These are phyloP conservation scores for Amanita exitialis DNA, from an alignment of 768 basidiomycete species.

Conservation along the genomic window DNA sequence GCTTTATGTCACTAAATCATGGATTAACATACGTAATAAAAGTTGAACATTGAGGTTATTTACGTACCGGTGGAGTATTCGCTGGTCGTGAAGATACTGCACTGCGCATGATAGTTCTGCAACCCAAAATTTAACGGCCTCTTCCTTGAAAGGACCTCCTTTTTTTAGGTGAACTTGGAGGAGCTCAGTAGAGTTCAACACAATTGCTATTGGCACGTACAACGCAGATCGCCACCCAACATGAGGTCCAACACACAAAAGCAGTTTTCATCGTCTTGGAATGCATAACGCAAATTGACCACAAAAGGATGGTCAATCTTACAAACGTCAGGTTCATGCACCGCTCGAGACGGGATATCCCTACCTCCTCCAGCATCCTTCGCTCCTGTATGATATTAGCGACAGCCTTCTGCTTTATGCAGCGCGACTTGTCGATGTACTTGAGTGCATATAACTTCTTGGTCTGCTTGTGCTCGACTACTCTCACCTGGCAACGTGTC, in stretches of 20 bases:
- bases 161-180: conserved; percentile 75
- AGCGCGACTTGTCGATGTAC: conserved; percentile 93
- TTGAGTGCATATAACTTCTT: conserved; percentile 93
- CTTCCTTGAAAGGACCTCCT: conserved; percentile 53
- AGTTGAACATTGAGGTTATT: not conserved
- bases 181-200: conserved; percentile 1
- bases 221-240: conserved; percentile 90
- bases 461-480: conserved; percentile 91
- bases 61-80: conserved; percentile 88
- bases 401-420: conserved; percentile 84
- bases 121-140: conserved; percentile 76
- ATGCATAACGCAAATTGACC: conserved; percentile 88
- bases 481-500: conserved; percentile 60
- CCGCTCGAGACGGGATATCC: conserved; percentile 8
- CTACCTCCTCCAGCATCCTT: conserved; percentile 83
- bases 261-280: conserved; percentile 96
- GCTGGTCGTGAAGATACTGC: conserved; percentile 82
- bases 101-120: conserved; percentile 81
- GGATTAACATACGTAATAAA: conserved; percentile 5
- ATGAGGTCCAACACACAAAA: conserved; percentile 97
- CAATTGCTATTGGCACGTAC: conserved; percentile 34
- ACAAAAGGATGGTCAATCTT: conserved; percentile 87
- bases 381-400: conserved; percentile 94
- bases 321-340: conserved; percentile 1
- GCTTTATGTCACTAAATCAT: conserved; percentile 76